phyloP scores from a whole-genome alignment of 345 rosid genomes.

The Iberis pinnata region DNA sequence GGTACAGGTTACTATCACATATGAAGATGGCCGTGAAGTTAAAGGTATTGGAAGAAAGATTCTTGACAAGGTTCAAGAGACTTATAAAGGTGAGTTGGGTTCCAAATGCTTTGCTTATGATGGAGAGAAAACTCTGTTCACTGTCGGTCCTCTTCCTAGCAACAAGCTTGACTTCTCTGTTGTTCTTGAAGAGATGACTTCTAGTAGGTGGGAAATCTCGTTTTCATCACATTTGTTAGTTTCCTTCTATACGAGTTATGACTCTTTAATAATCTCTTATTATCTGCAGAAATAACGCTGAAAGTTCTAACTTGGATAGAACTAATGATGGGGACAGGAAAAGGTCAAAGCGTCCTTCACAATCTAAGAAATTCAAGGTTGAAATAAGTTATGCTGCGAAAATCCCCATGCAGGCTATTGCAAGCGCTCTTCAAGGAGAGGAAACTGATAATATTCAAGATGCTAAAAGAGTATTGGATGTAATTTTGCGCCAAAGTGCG shows the following conservation, averaged over 20 bases:
- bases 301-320: constrained; percentile 49
- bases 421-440: constrained; percentile 56
- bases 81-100: constrained; percentile 43
- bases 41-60: constrained; percentile 64
- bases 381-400: constrained; percentile 58
- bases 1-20: constrained; percentile 53
- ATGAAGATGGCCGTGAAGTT: constrained; percentile 72
- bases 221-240: neutral
- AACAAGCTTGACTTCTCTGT: constrained; percentile 56
- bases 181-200: constrained; percentile 50
- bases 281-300: constrained; percentile 37
- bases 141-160: constrained; percentile 57
- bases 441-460: constrained; percentile 57
- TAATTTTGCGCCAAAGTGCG: constrained; percentile 68
- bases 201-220: constrained; percentile 45
- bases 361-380: constrained; percentile 47
- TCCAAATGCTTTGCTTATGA: constrained; percentile 73
- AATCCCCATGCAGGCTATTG: constrained; percentile 66
- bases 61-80: constrained; percentile 54
- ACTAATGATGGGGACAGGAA: constrained; percentile 43
- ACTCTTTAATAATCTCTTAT: neutral
- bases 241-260: neutral
- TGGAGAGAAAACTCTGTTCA: constrained; percentile 67
- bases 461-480: constrained; percentile 62
- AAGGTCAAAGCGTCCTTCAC: constrained; percentile 47